phyloP scores from a whole-genome alignment of 441 rosid genomes.

The Croton setiger region DNA sequence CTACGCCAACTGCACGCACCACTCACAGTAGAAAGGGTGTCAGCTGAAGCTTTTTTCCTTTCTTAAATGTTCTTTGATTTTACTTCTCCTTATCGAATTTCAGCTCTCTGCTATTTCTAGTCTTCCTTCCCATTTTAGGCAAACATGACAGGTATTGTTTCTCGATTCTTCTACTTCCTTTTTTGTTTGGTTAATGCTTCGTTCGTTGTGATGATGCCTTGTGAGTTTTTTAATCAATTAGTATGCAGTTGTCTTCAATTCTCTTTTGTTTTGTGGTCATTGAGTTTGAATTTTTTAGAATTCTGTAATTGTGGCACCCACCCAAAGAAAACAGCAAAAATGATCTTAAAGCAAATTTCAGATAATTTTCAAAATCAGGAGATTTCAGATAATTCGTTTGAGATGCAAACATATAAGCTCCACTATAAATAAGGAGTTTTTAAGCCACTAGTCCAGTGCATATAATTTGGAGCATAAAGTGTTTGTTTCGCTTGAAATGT shows the following conservation, averaged over 20 bases:
- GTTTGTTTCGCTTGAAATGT: not conserved
- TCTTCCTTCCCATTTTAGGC: not conserved
- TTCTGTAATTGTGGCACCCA: too few species aligned
- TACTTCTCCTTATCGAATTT: not conserved
- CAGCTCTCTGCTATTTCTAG: not conserved
- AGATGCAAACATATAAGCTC: too few species aligned
- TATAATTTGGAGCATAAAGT: not conserved
- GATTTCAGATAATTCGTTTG: not conserved
- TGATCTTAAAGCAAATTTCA: not conserved
- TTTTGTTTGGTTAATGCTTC: not conserved
- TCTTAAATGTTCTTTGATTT: not conserved
- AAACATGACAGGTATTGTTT: constrained; percentile 2
- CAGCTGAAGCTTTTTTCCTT: not conserved
- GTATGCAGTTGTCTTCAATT: too few species aligned
- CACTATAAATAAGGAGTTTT: too few species aligned
- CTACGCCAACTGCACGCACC: not conserved
- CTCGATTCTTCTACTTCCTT: not conserved
- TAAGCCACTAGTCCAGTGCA: too few species aligned
- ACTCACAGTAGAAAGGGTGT: not conserved
- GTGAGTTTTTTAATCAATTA: not conserved
- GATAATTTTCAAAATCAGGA: not conserved
- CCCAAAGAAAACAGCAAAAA: too few species aligned
- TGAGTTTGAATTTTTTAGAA: too few species aligned
- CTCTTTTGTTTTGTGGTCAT: not conserved
- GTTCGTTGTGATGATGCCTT: not conserved